A percentile compares a stretch with the other conserved stretches of the same genome.
Evolutionary conservation across 805 yeast species (phyloP).

Genomic region (Ogataea glucozyma): DNA sequence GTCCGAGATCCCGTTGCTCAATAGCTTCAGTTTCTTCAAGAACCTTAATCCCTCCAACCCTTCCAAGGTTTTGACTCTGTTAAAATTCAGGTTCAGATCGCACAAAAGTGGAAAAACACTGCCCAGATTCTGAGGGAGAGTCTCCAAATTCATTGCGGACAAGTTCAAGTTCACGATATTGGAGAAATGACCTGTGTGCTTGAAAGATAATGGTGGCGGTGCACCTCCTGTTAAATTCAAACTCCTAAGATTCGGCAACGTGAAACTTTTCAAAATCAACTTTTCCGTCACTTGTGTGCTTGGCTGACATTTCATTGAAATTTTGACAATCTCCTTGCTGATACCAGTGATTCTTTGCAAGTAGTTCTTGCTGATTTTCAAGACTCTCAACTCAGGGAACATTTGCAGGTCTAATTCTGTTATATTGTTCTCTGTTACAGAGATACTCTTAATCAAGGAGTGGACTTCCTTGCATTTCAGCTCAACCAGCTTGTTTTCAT

Average conservation of each 20-base stretch:
- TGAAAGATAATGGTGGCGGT: conserved; percentile 9
- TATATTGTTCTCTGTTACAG: conserved; percentile 41
- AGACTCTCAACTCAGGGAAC: conserved; percentile 42
- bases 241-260: conserved; percentile 30
- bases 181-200: conserved; percentile 19
- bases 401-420: conserved; percentile 33
- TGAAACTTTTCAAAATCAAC: conserved; percentile 17
- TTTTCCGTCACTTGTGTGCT: conserved; percentile 25
- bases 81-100: conserved; percentile 53
- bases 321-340: conserved; percentile 40
- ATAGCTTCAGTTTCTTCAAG: conserved; percentile 42
- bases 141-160: conserved; percentile 47
- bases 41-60: conserved; percentile 38
- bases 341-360: conserved; percentile 32
- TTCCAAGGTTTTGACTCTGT: conserved; percentile 38
- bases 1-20: conserved; percentile 46
- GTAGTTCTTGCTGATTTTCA: conserved; percentile 46
- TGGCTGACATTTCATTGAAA: conserved; percentile 43
- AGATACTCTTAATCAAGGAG: conserved; percentile 38
- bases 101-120: conserved; percentile 46
- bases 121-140: conserved; percentile 41
- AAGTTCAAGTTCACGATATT: conserved; percentile 43
- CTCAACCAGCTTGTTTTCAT: conserved; percentile 41
- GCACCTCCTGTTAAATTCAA: conserved; percentile 39
- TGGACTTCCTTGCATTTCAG: conserved; percentile 28